Conservation (phyloP, 768 basidiomycete genomes). For the Suillus americanus region DNA sequence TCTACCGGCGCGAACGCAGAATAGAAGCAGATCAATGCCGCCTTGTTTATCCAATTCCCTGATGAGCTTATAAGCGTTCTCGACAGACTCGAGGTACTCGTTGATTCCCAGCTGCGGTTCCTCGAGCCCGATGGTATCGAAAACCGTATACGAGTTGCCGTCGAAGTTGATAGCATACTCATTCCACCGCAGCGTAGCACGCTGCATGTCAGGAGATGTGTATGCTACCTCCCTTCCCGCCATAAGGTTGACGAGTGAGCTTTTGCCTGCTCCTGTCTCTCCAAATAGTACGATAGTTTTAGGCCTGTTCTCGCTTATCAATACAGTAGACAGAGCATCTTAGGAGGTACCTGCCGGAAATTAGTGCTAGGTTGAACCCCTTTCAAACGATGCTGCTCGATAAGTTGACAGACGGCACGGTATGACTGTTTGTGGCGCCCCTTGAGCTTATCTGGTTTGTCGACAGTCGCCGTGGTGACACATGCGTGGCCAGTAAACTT, state of each 20-base stretch:
- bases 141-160: constrained; percentile 25
- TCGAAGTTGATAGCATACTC: constrained; percentile 20
- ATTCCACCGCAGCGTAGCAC: constrained; percentile 36
- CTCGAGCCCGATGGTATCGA: constrained; percentile 37
- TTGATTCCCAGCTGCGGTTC: constrained; percentile 29
- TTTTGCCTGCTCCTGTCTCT: constrained; percentile 39
- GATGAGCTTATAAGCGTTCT: constrained; percentile 34
- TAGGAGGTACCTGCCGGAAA: neutral
- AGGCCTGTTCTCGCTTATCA: neutral
- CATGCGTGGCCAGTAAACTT: constrained; percentile 41
- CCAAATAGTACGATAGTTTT: constrained; percentile 33
- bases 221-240: constrained; percentile 27
- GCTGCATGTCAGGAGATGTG: constrained; percentile 32
- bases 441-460: neutral
- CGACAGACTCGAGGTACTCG: constrained; percentile 27
- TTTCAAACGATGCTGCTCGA: neutral
- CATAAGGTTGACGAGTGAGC: constrained; percentile 45
- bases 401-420: constrained; percentile 2
- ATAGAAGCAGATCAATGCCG: constrained; percentile 44
- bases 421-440: constrained; percentile 9
- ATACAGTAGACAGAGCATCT: too few species aligned
- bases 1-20: constrained; percentile 39
- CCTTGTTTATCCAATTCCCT: constrained; percentile 22
- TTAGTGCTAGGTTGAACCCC: neutral
- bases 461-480: constrained; percentile 19